Evolutionary conservation across 2,329 filamentous ascomycete species (phyloP).

Genomic region (Colletotrichum limetticola): DNA sequence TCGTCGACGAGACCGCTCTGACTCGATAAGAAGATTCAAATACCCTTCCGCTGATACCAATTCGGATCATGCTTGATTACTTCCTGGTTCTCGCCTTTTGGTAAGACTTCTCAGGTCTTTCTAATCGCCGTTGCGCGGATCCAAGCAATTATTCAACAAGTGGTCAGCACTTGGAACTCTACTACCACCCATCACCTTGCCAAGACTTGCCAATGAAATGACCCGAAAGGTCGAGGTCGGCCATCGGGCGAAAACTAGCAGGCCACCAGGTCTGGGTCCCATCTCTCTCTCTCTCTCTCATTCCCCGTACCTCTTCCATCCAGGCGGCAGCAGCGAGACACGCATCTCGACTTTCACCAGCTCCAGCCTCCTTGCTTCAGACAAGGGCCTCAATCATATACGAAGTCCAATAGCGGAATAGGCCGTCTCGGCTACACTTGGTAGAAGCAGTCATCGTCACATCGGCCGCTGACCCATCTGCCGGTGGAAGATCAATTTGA

Average conservation of each 20-base stretch:
- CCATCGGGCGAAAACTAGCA: not conserved
- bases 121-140: not conserved
- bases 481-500: not conserved
- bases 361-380: not conserved
- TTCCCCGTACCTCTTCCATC: too few species aligned
- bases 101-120: too few species aligned
- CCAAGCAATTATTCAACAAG: not conserved
- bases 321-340: not conserved
- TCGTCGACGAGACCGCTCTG: too few species aligned
- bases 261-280: not conserved
- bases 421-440: not conserved
- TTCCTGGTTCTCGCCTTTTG: too few species aligned
- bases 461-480: not conserved
- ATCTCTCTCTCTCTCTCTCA: not conserved
- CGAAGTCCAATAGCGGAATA: not conserved
- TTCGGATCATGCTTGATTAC: too few species aligned
- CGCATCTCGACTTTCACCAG: not conserved
- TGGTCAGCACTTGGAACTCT: not conserved
- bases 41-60: too few species aligned
- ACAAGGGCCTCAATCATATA: not conserved
- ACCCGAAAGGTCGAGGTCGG: too few species aligned
- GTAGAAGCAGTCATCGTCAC: not conserved
- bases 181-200: not conserved
- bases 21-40: too few species aligned
- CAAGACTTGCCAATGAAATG: too few species aligned